Percentiles rank a stretch among this genome's conserved stretches.
Conservation (phyloP, 1,139 yeast genomes). For the Wickerhamiella infanticola region DNA sequence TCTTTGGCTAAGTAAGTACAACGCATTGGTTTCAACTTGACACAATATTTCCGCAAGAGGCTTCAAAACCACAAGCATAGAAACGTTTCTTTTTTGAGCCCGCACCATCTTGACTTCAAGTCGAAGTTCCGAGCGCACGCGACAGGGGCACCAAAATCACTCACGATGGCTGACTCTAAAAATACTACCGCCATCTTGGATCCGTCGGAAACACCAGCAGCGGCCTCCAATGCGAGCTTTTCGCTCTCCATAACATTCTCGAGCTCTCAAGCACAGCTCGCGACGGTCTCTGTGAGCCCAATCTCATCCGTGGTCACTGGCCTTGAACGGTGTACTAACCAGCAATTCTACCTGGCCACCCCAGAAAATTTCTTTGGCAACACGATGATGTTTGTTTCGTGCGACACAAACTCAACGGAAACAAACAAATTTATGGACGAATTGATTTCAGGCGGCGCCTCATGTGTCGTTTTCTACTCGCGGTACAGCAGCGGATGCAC, state of each 20-base stretch:
- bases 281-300: not conserved
- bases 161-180: not conserved
- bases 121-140: too few species aligned
- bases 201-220: not conserved
- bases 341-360: not conserved
- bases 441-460: not conserved
- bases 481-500: not conserved
- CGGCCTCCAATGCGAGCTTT: not conserved
- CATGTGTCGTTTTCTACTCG: constrained; percentile 7
- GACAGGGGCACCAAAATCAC: too few species aligned
- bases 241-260: not conserved
- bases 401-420: constrained; percentile 2
- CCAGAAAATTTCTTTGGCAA: not conserved
- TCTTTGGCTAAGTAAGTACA: too few species aligned
- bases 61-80: too few species aligned
- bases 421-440: not conserved
- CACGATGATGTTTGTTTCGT: constrained; percentile 1
- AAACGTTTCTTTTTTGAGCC: too few species aligned
- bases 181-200: not conserved
- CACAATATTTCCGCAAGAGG: too few species aligned
- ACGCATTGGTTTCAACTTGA: too few species aligned
- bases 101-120: too few species aligned
- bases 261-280: not conserved
- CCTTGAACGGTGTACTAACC: not conserved
- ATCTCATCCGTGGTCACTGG: not conserved